phyloP scores from a whole-genome alignment of 768 basidiomycete genomes.

The Amylocystis lapponica region DNA sequence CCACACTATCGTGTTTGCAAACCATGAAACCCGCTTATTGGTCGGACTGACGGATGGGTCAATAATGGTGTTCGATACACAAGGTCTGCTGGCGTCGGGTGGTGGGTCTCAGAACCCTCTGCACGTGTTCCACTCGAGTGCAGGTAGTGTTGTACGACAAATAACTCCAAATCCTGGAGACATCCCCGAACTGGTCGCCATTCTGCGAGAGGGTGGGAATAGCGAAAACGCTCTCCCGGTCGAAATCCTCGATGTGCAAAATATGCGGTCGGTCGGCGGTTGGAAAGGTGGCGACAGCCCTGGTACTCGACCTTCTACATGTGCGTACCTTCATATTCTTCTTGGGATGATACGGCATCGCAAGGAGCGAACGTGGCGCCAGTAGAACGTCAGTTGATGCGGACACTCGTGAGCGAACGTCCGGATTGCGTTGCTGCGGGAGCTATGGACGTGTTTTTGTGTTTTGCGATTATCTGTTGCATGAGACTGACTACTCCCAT shows the following conservation, averaged over 20 bases:
- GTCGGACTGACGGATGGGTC: constrained; percentile 56
- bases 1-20: constrained; percentile 50
- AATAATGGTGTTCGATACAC: constrained; percentile 54
- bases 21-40: constrained; percentile 53
- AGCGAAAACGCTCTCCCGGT: constrained; percentile 37
- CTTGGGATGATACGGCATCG: no score
- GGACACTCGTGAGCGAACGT: neutral
- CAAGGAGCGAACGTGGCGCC: no score
- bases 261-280: constrained; percentile 41
- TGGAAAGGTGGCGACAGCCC: constrained; percentile 47
- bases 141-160: constrained; percentile 42
- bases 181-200: constrained; percentile 53
- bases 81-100: constrained; percentile 42
- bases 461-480: neutral
- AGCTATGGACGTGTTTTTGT: neutral
- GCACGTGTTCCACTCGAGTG: constrained; percentile 40
- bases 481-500: neutral
- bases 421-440: no score
- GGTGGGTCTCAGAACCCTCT: constrained; percentile 39
- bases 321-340: constrained; percentile 34
- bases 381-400: no score
- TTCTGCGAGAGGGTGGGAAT: constrained; percentile 38
- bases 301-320: constrained; percentile 49
- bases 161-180: constrained; percentile 62
- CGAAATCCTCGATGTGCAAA: constrained; percentile 52